These are phyloP conservation scores for Phytophthora europaea DNA, from an alignment of 352 stramenopile genomes.

Conservation along the genomic window DNA sequence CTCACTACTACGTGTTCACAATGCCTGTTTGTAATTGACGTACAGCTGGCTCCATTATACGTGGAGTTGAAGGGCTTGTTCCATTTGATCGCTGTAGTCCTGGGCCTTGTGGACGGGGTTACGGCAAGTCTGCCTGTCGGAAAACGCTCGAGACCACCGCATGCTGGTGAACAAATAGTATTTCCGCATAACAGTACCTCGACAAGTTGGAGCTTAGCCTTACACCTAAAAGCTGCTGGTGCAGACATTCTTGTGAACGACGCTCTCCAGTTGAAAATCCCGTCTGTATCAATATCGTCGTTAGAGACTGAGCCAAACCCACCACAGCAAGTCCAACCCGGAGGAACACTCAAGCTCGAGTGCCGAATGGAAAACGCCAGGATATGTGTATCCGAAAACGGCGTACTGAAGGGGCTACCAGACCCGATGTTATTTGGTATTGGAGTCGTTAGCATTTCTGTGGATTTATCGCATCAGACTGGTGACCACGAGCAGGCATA, in stretches of 20 bases:
- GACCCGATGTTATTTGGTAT: conserved; percentile 31
- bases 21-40: conserved; percentile 30
- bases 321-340: conserved; percentile 13
- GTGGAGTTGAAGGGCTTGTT: conserved; percentile 30
- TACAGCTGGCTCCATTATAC: conserved; percentile 21
- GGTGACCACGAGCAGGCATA: conserved; percentile 28
- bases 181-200: not conserved
- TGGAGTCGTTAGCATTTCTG: conserved; percentile 16
- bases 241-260: conserved; percentile 41
- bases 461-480: conserved; percentile 37
- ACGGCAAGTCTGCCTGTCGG: conserved; percentile 6
- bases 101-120: conserved; percentile 26
- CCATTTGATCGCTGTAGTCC: conserved; percentile 15
- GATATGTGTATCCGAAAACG: conserved; percentile 27
- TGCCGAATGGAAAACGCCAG: conserved; percentile 24
- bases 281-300: conserved; percentile 34
- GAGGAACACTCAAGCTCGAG: conserved; percentile 28
- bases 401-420: conserved; percentile 27
- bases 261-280: conserved; percentile 34
- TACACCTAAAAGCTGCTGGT: conserved; percentile 40
- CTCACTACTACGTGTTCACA: conserved; percentile 20
- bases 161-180: not conserved
- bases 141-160: conserved; percentile 1
- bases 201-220: conserved; percentile 38
- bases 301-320: conserved; percentile 16